Percentiles rank a stretch among this genome's conserved stretches.
phyloP scores from a whole-genome alignment of 2,329 filamentous ascomycete genomes.

The Tolypocladium tundrense region DNA sequence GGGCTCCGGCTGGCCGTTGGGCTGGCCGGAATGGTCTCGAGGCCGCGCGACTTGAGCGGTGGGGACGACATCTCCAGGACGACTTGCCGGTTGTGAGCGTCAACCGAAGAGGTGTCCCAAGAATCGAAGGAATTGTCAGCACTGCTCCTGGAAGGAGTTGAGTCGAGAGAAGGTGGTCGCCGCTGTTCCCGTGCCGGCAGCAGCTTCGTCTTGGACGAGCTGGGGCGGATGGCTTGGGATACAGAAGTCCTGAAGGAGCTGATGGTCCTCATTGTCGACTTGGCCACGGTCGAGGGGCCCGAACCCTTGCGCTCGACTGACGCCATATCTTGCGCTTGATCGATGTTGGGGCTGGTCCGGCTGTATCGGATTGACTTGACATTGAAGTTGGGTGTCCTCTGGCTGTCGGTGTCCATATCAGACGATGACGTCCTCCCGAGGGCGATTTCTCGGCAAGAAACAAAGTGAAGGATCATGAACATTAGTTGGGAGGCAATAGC shows the following conservation, averaged over 20 bases:
- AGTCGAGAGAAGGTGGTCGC: conserved; percentile 39
- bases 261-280: conserved; percentile 13
- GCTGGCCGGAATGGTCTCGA: conserved; percentile 64
- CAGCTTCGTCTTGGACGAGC: conserved; percentile 46
- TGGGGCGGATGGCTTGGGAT: conserved; percentile 40
- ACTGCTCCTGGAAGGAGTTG: conserved; percentile 24
- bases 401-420: conserved; percentile 15
- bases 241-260: conserved; percentile 24
- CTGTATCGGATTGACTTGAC: conserved; percentile 45
- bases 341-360: conserved; percentile 26
- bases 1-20: conserved; percentile 54
- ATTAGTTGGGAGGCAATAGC: conserved; percentile 36
- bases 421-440: conserved; percentile 11
- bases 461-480: conserved; percentile 35
- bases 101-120: conserved; percentile 64
- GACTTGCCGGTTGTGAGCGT: conserved; percentile 49
- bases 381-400: conserved; percentile 10
- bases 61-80: conserved; percentile 40
- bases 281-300: conserved; percentile 28
- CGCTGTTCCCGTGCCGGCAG: conserved; percentile 32
- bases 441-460: conserved; percentile 23
- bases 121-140: conserved; percentile 59
- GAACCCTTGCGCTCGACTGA: conserved; percentile 29
- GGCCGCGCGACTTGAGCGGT: conserved; percentile 35
- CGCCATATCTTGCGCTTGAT: conserved; percentile 19